These are phyloP conservation scores for Funneliformis mosseae DNA, from an alignment of 192 early-diverging fungal genomes.

Conservation along the genomic window DNA sequence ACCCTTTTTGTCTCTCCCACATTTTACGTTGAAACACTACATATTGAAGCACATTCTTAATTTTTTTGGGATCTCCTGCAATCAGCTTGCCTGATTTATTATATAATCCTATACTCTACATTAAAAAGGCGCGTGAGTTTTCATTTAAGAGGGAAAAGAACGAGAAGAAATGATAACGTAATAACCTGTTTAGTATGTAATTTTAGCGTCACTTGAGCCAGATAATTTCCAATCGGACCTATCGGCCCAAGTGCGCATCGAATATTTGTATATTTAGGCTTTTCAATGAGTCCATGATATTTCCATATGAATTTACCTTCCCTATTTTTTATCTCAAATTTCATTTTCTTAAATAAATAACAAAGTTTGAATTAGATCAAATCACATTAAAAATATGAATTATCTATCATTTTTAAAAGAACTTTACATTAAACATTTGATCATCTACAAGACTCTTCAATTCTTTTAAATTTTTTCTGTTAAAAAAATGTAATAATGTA, in stretches of 20 bases:
- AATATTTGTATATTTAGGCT: constrained; percentile 62
- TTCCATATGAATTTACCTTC: constrained; percentile 53
- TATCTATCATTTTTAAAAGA: neutral
- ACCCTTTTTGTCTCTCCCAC: constrained; percentile 58
- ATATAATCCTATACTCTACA: constrained; percentile 55
- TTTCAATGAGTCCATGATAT: constrained; percentile 55
- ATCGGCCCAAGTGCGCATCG: constrained; percentile 50
- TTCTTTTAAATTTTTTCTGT: neutral
- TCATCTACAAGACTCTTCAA: neutral
- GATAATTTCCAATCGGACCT: constrained; percentile 45
- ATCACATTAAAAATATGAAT: neutral
- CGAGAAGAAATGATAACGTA: neutral
- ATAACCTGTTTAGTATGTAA: constrained; percentile 67
- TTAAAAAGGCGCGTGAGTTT: neutral
- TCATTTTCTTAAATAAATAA: neutral
- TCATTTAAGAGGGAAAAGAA: neutral
- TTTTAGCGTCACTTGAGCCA: constrained; percentile 67
- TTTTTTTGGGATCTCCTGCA: constrained; percentile 53
- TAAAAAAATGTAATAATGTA: neutral
- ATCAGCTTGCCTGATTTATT: constrained; percentile 51
- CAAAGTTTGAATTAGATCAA: neutral
- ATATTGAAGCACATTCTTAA: constrained; percentile 65
- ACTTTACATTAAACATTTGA: neutral
- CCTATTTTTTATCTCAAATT: neutral
- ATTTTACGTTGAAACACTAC: constrained; percentile 69